Base-by-base conservation (phyloP, 2,329 filamentous ascomycete species). In the Aspergillus latus region DNA sequence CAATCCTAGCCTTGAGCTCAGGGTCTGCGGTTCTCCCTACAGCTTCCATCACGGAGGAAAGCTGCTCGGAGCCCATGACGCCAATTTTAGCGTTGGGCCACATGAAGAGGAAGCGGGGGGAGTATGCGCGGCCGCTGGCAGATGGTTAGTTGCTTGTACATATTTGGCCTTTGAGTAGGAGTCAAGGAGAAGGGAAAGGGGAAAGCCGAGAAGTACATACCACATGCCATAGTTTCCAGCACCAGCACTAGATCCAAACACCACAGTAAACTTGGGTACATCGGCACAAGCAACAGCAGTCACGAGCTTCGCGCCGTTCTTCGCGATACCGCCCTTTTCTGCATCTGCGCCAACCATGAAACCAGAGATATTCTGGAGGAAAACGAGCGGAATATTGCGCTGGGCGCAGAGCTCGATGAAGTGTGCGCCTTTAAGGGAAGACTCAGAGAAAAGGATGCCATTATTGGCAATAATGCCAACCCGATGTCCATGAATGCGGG, bases 201-300 rank as follows among this genome's bases (percentile, higher is more conserved):
- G 28, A 45, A 15, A 7, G 30, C 40, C 21, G 13, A 7, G n/a
- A 26, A 21, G n/a, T 52, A 78, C 80, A 70, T 72, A 83, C 81
- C 85, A 97, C 94, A 99, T 99, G 66, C 93, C 94, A 71, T 99
- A 99, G 74, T 97, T 99, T 3, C 94, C 94, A 6, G 93, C 93
- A 57, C 93, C 93, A 62, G 94, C 94, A 72, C 88, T 92, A 30
- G 89, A 89, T 26, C 94, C 94, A n/a, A 97, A 88, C 1, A 99
- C 90, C 13, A 99, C 90, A 0, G 94, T 99, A 70, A 97, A 93
- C 74, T 99, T 97, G 64, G 94, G 93, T 42, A 97, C 93, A 63
- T 94, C 86, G 3, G 93, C 92, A 70, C 92, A 97, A 7, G 92
- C 90, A 9, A 97, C 94, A 6, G 93, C 94, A 2, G 92, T 96